Conservation (phyloP, 2,329 filamentous ascomycete genomes). For the Colletotrichum sp. region DNA sequence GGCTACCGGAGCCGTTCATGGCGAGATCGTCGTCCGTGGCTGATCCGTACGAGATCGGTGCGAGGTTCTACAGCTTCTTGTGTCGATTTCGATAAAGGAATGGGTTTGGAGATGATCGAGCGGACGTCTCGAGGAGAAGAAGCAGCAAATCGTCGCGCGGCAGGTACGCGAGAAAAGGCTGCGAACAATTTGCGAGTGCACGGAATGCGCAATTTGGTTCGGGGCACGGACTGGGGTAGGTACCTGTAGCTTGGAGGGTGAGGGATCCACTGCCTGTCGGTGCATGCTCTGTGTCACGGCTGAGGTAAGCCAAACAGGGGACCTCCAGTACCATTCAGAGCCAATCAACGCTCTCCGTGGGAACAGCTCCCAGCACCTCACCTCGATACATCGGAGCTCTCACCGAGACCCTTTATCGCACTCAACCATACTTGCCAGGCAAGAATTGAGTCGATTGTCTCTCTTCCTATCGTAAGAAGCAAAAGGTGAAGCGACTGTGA, state of each 20-base stretch:
- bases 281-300: background rate
- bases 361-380: background rate
- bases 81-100: background rate
- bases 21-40: slow-evolving; percentile 17
- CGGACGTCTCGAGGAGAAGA: background rate
- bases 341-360: background rate
- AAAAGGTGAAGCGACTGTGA: background rate
- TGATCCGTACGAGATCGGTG: background rate
- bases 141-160: background rate
- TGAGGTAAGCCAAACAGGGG: slow-evolving; percentile 3
- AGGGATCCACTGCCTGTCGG: background rate
- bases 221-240: slow-evolving; percentile 9
- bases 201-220: slow-evolving; percentile 6
- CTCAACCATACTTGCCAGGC: background rate
- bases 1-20: slow-evolving; percentile 64
- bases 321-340: background rate
- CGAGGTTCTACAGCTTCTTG: background rate
- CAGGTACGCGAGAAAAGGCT: slow-evolving; percentile 1
- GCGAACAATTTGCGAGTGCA: slow-evolving; percentile 12
- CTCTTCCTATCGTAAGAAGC: background rate
- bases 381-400: background rate
- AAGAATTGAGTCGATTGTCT: background rate
- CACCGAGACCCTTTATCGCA: background rate
- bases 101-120: background rate
- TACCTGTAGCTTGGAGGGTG: background rate